A percentile compares a stretch with the other conserved stretches of the same genome.
Evolutionary conservation across 2,329 filamentous ascomycete species (phyloP).

Genomic region (Colletotrichum tropicale): DNA sequence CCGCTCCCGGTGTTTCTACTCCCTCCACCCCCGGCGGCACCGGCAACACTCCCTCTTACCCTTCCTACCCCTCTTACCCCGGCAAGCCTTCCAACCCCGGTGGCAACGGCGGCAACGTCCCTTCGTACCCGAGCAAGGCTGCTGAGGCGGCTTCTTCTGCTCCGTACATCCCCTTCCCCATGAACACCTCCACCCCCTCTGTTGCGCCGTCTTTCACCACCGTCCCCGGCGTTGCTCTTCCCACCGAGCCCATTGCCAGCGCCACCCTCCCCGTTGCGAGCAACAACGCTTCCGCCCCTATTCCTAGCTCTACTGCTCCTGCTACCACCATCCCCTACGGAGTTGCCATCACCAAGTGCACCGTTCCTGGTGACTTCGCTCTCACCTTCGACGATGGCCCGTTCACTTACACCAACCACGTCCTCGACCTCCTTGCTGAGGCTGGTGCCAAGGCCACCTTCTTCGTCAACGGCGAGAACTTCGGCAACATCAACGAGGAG

Average conservation of each 20-base stretch:
- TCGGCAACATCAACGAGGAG: constrained; percentile 43
- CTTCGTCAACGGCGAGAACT: constrained; percentile 47
- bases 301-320: constrained; percentile 31
- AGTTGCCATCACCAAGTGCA: constrained; percentile 38
- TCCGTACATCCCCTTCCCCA: background rate
- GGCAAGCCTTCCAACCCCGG: background rate
- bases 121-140: constrained; percentile 12
- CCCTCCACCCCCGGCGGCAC: background rate
- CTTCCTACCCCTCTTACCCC: background rate
- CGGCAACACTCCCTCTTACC: background rate
- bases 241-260: constrained; percentile 6
- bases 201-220: background rate
- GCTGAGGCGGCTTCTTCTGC: background rate
- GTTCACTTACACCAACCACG: constrained; percentile 41
- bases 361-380: constrained; percentile 39
- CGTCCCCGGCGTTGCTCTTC: constrained; percentile 3
- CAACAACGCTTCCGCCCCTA: background rate
- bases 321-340: constrained; percentile 33
- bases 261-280: constrained; percentile 8
- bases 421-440: constrained; percentile 43
- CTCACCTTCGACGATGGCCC: constrained; percentile 55
- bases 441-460: constrained; percentile 40
- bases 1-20: background rate
- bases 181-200: constrained; percentile 9
- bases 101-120: background rate